These are phyloP conservation scores for Mesotaenium endlicherianum DNA, from an alignment of 139 green algal genomes.

Conservation along the genomic window DNA sequence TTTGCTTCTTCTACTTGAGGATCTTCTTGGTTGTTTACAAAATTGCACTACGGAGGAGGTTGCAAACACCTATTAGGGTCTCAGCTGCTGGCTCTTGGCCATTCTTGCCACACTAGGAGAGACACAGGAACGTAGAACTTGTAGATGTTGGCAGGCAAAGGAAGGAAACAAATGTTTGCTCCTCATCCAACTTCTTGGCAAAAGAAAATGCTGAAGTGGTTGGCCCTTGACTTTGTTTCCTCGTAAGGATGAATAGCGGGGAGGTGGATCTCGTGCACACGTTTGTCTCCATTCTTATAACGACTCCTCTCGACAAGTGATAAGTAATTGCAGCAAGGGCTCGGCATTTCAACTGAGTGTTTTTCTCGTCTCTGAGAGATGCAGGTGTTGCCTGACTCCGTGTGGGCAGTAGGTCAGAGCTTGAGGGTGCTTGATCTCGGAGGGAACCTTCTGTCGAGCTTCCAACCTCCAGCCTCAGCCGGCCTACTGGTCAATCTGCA, in stretches of 20 bases:
- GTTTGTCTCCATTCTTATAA: neutral
- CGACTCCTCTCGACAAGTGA: neutral
- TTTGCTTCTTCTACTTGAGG: neutral
- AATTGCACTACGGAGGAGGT: neutral
- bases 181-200: too few species aligned
- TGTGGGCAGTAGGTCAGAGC: slow-evolving; percentile 4
- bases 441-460: slow-evolving; percentile 8
- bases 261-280: too few species aligned
- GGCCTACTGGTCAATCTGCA: slow-evolving; percentile 26
- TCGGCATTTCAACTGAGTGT: too few species aligned
- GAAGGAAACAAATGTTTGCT: too few species aligned
- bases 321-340: too few species aligned
- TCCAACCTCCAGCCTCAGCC: neutral
- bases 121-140: too few species aligned
- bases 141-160: too few species aligned
- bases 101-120: neutral
- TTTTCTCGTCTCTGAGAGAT: neutral
- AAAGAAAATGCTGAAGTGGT: too few species aligned
- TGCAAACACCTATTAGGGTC: slow-evolving; percentile 6
- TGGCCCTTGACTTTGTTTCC: neutral
- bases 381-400: slow-evolving; percentile 20
- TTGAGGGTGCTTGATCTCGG: slow-evolving; percentile 30
- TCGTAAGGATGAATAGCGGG: too few species aligned
- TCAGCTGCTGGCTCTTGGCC: neutral
- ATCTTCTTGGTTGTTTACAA: neutral